Conservation (phyloP, 441 rosid genomes). For the Metrosideros polymorpha region DNA sequence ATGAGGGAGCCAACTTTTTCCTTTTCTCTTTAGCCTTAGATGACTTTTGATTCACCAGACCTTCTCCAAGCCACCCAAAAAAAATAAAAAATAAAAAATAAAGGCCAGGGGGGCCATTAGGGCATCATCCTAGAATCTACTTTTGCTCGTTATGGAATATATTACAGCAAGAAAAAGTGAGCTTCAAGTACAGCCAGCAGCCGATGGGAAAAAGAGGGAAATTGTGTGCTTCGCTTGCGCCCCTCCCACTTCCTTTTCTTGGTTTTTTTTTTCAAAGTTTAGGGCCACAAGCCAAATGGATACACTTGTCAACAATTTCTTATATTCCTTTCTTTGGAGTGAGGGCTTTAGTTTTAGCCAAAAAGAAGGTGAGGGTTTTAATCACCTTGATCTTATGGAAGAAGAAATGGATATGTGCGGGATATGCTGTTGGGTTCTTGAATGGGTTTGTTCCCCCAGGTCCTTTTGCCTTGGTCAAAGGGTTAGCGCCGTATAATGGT, state of each 20-base stretch:
- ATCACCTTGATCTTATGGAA: not conserved
- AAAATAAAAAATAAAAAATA: no score
- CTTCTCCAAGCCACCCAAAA: conserved; percentile 34
- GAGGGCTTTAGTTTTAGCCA: not conserved
- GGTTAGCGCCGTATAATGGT: not conserved
- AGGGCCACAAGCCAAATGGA: conserved; percentile 46
- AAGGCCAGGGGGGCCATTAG: conserved; percentile 12
- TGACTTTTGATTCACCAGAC: conserved; percentile 62
- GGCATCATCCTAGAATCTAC: conserved; percentile 87
- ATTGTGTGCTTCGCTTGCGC: conserved; percentile 30
- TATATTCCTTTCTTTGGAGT: conserved; percentile 57
- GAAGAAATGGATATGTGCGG: not conserved
- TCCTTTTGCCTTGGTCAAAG: not conserved
- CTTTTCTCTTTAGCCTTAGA: conserved; percentile 22
- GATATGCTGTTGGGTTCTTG: not conserved
- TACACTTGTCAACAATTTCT: conserved; percentile 15
- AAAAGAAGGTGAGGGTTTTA: not conserved
- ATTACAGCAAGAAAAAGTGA: conserved; percentile 32
- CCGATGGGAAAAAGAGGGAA: conserved; percentile 45
- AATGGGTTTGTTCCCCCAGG: not conserved
- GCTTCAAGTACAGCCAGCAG: conserved; percentile 49
- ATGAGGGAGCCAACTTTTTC: conserved; percentile 15
- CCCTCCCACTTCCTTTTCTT: conserved; percentile 29
- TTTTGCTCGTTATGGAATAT: conserved; percentile 49
- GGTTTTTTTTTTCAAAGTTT: conserved; percentile 70